A percentile compares a stretch with the other conserved stretches of the same genome.
phyloP scores from a whole-genome alignment of 192 early-diverging fungal species.

The Umbelopsis vinacea region DNA sequence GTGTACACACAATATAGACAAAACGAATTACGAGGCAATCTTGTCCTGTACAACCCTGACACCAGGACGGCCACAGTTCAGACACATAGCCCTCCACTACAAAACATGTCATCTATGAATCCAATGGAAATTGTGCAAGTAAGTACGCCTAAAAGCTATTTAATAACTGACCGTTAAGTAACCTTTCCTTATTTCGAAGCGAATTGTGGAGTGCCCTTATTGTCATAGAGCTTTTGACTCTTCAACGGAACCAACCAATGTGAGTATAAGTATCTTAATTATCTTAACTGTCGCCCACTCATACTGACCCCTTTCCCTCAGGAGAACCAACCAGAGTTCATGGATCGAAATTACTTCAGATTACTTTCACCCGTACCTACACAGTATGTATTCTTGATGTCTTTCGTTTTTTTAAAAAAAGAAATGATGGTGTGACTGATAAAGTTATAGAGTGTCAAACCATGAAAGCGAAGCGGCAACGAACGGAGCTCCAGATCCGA shows the following conservation, averaged over 20 bases:
- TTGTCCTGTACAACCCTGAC: slow-evolving; percentile 72
- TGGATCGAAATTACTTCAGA: slow-evolving; percentile 66
- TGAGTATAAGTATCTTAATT: neutral
- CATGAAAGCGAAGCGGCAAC: neutral
- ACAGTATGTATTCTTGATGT: slow-evolving; percentile 7
- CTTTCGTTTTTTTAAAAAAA: no score
- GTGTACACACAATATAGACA: slow-evolving; percentile 26
- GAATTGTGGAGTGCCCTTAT: slow-evolving; percentile 28
- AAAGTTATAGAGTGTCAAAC: slow-evolving; percentile 12
- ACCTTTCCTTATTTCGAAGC: neutral
- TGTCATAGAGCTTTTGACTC: slow-evolving; percentile 47
- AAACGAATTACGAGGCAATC: slow-evolving; percentile 49
- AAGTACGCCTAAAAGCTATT: neutral
- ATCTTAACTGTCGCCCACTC: neutral
- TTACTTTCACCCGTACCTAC: slow-evolving; percentile 50
- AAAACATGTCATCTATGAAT: neutral
- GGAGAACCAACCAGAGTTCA: slow-evolving; percentile 26
- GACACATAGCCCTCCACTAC: neutral
- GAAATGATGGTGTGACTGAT: neutral
- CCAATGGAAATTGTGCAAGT: slow-evolving; percentile 13
- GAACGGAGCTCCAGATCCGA: neutral
- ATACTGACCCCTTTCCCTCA: slow-evolving; percentile 18
- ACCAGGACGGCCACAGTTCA: slow-evolving; percentile 54
- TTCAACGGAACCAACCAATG: neutral
- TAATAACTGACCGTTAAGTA: neutral